Conservation (phyloP, 2,329 filamentous ascomycete species). For the Clonostachys byssicola region DNA sequence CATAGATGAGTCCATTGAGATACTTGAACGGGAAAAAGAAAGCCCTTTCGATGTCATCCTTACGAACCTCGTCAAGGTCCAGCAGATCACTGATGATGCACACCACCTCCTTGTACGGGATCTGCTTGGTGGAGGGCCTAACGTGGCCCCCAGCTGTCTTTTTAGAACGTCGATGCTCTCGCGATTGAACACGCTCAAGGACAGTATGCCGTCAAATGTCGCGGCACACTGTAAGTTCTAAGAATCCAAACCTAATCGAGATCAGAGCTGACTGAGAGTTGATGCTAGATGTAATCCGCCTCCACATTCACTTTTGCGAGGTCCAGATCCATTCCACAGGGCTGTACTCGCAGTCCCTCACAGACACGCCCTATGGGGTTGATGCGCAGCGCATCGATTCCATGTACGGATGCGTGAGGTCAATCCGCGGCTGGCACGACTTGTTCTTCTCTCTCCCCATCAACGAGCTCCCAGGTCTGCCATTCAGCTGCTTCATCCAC, state of each 20-base stretch:
- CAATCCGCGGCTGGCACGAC: conserved; percentile 28
- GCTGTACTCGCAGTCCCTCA: conserved; percentile 21
- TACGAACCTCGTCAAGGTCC: conserved; percentile 23
- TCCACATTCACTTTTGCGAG: conserved; percentile 21
- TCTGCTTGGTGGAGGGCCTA: conserved; percentile 2
- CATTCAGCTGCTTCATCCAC: conserved; percentile 25
- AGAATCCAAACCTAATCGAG: neutral
- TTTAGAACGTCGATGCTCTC: conserved; percentile 21
- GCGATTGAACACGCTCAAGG: conserved; percentile 17
- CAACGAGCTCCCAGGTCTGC: conserved; percentile 18
- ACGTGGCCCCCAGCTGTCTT: conserved; percentile 21
- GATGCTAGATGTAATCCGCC: conserved; percentile 17
- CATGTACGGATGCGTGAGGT: conserved; percentile 27
- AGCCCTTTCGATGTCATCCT: conserved; percentile 44
- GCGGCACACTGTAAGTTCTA: conserved; percentile 16
- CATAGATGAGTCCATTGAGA: conserved; percentile 51
- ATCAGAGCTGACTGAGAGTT: too few relatives aligned
- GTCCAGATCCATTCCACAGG: conserved; percentile 23
- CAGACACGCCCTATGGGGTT: conserved; percentile 10
- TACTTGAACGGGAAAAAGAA: conserved; percentile 39
- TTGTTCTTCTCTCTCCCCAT: conserved; percentile 24
- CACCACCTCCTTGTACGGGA: conserved; percentile 22
- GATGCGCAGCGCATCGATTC: conserved; percentile 17
- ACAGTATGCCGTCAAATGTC: conserved; percentile 12
- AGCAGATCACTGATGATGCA: conserved; percentile 33